Evolutionary conservation across 768 basidiomycete genomes (phyloP).

Genomic region (Lepiota brunneoincarnata): DNA sequence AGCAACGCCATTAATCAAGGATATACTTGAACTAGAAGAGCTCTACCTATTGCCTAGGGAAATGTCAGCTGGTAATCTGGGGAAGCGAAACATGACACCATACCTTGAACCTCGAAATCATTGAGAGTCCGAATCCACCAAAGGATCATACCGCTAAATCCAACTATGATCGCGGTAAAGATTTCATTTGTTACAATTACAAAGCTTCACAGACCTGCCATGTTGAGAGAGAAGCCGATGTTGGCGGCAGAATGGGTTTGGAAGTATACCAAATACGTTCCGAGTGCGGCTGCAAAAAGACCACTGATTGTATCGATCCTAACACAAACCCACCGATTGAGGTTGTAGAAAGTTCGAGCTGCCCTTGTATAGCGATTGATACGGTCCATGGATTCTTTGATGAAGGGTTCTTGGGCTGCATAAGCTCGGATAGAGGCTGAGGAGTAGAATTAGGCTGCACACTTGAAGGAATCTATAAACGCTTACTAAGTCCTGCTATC

Average conservation of each 20-base stretch:
- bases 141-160: constrained; percentile 55
- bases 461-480: background rate
- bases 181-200: background rate
- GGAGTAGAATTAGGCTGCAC: background rate
- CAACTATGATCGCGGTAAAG: constrained; percentile 26
- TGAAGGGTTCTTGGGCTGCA: constrained; percentile 49
- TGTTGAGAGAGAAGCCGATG: constrained; percentile 52
- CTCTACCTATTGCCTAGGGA: constrained; percentile 14
- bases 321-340: constrained; percentile 42
- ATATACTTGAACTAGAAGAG: background rate
- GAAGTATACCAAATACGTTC: constrained; percentile 48
- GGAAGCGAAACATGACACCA: background rate
- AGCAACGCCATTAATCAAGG: background rate
- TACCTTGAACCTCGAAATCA: constrained; percentile 40
- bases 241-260: constrained; percentile 37
- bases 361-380: constrained; percentile 50
- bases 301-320: constrained; percentile 56
- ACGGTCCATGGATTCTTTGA: constrained; percentile 37
- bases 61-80: background rate
- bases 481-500: constrained; percentile 49
- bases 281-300: constrained; percentile 49
- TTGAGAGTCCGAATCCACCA: constrained; percentile 43
- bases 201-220: constrained; percentile 35
- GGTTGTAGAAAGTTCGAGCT: constrained; percentile 44
- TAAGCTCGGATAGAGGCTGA: constrained; percentile 61